Evolutionary conservation across 2,329 filamentous ascomycete species (phyloP), one percentile per base, ranked within the genome.

Genomic region (Fusarium kyushuense): DNA sequence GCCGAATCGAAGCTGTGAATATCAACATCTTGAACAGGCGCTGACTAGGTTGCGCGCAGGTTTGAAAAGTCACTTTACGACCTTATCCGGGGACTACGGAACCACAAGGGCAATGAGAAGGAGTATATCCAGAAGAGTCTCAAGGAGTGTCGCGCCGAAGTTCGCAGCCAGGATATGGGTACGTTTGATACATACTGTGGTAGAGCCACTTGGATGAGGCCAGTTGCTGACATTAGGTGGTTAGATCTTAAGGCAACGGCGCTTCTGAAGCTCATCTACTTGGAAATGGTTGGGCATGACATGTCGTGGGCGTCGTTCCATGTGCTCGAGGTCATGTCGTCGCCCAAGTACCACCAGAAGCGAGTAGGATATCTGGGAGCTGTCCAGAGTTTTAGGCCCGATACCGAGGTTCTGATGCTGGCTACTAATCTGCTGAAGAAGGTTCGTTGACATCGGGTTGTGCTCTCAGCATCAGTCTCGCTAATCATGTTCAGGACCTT

Each of bases 231-330:
- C 54, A 23, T 33, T 25, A n/a, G 16, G 43, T 54, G 54, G 47
- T 53, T 60, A 93, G 94, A 98, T 82, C 87, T 97, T 80, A 99
- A 99, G 84, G 94, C 96, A 21, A 98, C 94, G 33, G 96, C 96
- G 45, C 86, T 99, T 54, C 84, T 99, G 76, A 99, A 99, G 84
- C 87, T 99, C 73, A 91, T 97, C 54, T 99, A 99, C 79, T 88
- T 99, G 70, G 96, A 99, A 79, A 99, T 99, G 96, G 94, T 98
- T 72, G 96, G 96, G 16, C 92, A 98, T 78, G 96, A 98, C 80
- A 99, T 99, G 96, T 97, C 95, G 5, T 99, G 96, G 96, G 96
- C 96, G 6, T 94, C 94, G 14, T 99, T 99, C 81, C 93, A 99
- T 78, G 95, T 98, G 53, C 90, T 99, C 47, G 96, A 99, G 82